Evolutionary conservation across 768 basidiomycete genomes (phyloP), one percentile per base, ranked within the genome.

Genomic region (Trametes cubensis): DNA sequence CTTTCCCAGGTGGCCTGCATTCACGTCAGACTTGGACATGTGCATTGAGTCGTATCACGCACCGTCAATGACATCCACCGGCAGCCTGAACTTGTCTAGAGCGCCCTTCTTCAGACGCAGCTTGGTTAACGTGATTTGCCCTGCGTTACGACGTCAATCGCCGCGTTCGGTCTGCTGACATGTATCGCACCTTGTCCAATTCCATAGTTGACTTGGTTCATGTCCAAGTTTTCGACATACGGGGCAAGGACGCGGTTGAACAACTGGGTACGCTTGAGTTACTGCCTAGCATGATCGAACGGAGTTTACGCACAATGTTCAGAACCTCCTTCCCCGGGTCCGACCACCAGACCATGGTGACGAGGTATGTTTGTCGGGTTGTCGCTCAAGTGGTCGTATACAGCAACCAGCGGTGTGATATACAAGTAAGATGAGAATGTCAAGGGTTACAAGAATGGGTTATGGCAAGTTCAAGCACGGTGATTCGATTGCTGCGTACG

Each of bases 31-130:
- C 8, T 39, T 41, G 2, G 26, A 11, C 18, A 10, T 13, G 15
- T 23, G 13, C 6, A 41, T 26, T 42, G 18, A n/a, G 6, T 4
- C 30, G 39, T 21, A 11, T 17, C 18, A 55, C 61, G 20, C 47
- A 90, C 95, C 97, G 81, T 98, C 94, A 13, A 92, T 78, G 13
- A 99, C 94, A 79, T 98, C 95, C 0, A 99, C 87, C 0, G 97
- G 97, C 21, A 99, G 80, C 60, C 94, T 84, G 74, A 98, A 97
- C 73, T 96, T 94, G 76, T 98, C 97, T 51, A 99, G 79, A 0
- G 92, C 94, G 46, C 92, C 90, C 75, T 88, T 94, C 79, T 96
- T 98, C 66, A 99, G 82, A 55, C 88, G 88, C 51, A 99, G 76
- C 68, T 92, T 89, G 28, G 85, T 82, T 55, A 97, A 80, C 7